Conservation (phyloP, 176 grass and related monocot genomes). For the Avena atlantica region DNA sequence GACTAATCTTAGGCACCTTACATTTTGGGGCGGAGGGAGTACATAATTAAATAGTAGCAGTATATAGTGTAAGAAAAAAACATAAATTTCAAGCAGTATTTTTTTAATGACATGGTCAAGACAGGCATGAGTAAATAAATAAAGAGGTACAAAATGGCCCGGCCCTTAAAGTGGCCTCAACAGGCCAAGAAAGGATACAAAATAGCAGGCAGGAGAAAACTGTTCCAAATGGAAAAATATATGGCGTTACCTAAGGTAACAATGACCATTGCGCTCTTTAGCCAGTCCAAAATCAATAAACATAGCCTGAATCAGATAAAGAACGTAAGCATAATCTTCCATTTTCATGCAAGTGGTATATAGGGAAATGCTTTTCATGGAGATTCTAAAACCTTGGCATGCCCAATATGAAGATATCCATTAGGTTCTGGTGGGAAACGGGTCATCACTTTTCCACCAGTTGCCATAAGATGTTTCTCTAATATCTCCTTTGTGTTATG, state of each 20-base stretch:
- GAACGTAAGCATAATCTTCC: slow-evolving; percentile 44
- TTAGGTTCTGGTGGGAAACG: slow-evolving; percentile 98
- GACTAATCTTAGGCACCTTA: no score
- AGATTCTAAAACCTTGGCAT: slow-evolving; percentile 82
- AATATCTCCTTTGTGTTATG: slow-evolving; percentile 87
- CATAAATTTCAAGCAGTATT: slow-evolving; percentile 2
- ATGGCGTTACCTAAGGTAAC: slow-evolving; percentile 82
- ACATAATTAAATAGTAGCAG: neutral
- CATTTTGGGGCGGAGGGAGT: no score
- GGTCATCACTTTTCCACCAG: slow-evolving; percentile 95
- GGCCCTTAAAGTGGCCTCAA: slow-evolving; percentile 10
- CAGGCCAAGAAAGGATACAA: neutral
- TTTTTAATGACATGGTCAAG: slow-evolving; percentile 14
- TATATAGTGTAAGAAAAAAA: neutral
- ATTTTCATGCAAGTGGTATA: slow-evolving; percentile 29
- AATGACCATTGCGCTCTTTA: slow-evolving; percentile 87
- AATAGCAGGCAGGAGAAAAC: slow-evolving; percentile 34
- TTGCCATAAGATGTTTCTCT: slow-evolving; percentile 87
- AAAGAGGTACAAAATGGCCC: slow-evolving; percentile 6
- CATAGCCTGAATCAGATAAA: slow-evolving; percentile 80
- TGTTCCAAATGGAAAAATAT: slow-evolving; percentile 22
- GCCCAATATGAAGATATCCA: slow-evolving; percentile 97
- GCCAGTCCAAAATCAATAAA: slow-evolving; percentile 99
- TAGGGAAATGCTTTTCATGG: slow-evolving; percentile 22
- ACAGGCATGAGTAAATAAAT: slow-evolving; percentile 16